Conservation (phyloP, 139 green algal species). For the Tetraselmis striata region DNA sequence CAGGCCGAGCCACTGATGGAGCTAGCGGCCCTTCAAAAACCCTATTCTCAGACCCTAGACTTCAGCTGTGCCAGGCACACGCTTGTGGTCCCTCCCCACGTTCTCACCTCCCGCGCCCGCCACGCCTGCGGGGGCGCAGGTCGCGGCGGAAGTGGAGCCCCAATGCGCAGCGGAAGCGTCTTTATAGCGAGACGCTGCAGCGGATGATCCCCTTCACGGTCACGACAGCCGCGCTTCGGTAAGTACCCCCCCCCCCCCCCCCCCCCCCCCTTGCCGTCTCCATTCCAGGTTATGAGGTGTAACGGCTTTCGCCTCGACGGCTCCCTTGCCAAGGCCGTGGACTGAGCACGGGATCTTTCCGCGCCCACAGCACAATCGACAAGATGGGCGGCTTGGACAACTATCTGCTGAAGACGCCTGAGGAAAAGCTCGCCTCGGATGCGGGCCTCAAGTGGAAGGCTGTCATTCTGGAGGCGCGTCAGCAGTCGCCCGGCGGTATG, state of each 20-base stretch:
- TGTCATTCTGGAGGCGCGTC: conserved; percentile 21
- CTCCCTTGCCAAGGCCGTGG: no score
- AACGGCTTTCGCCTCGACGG: no score
- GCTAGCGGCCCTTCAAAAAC: no score
- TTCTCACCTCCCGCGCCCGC: no score
- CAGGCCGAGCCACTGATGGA: no score
- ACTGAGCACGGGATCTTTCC: no score
- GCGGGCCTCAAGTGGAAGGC: conserved; percentile 27
- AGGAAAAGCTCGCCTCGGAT: conserved; percentile 60
- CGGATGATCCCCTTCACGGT: conserved; percentile 55
- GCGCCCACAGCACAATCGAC: conserved; percentile 63
- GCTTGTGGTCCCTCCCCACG: no score
- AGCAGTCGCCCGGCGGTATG: no score
- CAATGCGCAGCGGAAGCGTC: conserved; percentile 62
- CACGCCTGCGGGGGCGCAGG: conserved; percentile 50
- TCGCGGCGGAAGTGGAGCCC: conserved; percentile 63
- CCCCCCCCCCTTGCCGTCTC: no score
- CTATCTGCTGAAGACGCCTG: conserved; percentile 68
- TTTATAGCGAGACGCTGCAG: conserved; percentile 69
- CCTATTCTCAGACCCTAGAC: no score
- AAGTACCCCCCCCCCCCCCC: background rate
- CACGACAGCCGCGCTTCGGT: conserved; percentile 69
- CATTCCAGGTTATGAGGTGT: no score
- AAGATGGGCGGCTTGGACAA: conserved; percentile 73
- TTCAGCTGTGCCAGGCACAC: no score